A percentile compares a stretch with the other conserved stretches of the same genome.
These are phyloP conservation scores for Saccharomycopsis capsularis DNA, from an alignment of 805 yeast genomes.

Conservation along the genomic window DNA sequence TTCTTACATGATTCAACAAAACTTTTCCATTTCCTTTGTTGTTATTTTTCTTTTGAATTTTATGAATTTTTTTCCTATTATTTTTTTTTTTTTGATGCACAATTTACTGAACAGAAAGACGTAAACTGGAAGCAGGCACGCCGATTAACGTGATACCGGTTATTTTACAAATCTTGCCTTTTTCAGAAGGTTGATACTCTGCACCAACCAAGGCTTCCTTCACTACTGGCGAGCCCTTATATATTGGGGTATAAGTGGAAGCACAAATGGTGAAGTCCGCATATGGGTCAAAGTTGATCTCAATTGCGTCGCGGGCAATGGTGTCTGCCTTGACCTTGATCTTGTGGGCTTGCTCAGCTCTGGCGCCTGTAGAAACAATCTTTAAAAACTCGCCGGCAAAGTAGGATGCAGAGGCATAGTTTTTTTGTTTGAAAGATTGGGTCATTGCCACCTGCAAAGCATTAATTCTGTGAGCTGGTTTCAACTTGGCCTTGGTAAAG, in stretches of 20 bases:
- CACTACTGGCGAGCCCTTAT: slow-evolving; percentile 60
- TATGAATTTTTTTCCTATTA: no score
- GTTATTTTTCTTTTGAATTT: no score
- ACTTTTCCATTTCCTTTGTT: no score
- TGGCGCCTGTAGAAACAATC: slow-evolving; percentile 63
- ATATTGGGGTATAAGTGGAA: slow-evolving; percentile 80
- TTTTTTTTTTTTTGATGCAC: no score
- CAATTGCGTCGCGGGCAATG: slow-evolving; percentile 77
- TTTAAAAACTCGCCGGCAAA: slow-evolving; percentile 82
- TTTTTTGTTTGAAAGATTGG: slow-evolving; percentile 82
- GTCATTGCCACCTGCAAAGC: slow-evolving; percentile 95
- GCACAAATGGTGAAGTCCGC: slow-evolving; percentile 91
- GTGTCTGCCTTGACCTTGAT: slow-evolving; percentile 75
- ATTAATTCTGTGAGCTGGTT: slow-evolving; percentile 74
- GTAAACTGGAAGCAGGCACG: slow-evolving; percentile 85
- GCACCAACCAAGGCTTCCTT: slow-evolving; percentile 88
- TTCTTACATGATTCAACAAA: no score
- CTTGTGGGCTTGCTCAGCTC: slow-evolving; percentile 84
- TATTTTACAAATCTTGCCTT: slow-evolving; percentile 73
- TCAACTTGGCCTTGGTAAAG: slow-evolving; percentile 79
- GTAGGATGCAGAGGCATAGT: slow-evolving; percentile 79
- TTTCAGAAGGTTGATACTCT: slow-evolving; percentile 65
- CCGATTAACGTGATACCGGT: slow-evolving; percentile 78
- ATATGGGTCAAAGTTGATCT: slow-evolving; percentile 86
- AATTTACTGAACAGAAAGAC: slow-evolving; percentile 28